Base-by-base conservation (phyloP, 2,329 filamentous ascomycete genomes). In the Fusarium graminum region DNA sequence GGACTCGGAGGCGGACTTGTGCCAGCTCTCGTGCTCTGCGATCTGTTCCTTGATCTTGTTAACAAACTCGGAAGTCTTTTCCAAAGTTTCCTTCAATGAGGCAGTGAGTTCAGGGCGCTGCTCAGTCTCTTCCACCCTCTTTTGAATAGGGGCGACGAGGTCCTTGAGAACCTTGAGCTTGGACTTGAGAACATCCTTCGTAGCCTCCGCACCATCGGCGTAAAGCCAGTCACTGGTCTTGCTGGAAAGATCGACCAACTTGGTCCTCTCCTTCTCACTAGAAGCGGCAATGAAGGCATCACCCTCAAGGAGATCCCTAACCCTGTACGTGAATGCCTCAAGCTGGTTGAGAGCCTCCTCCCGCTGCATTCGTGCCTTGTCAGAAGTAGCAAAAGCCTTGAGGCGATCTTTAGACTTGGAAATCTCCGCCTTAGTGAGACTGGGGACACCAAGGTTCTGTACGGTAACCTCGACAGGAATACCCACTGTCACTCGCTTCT, bases 281-380 rank as follows among this genome's bases (percentile, higher is more conserved):
- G 93, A 91, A 5, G 85, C 87, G 13, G 84, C 84, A 51, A 91
- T 82, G 75, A 97, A 98, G 1, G 84, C 83, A 45, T 92, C 88
- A 61, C 90, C 90, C 40, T 92, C 90, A 3, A 97, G 83, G 42
- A 97, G 84, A 76, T 97, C 93, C 26, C 93, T 90, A 28, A 92
- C 87, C 73, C 89, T 90, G 83, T 99, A 99, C 14, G 94, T 97
- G 78, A 91, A 98, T 13, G 86, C 90, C 79, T 99, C 95, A n/a
- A 99, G 87, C 67, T 92, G 90, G 79, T 98, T 99, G 57, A 97
- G 82, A 1, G 92, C 88, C 76, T 97, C 94, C 76, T 97, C 94
- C 30, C 94, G 88, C 58, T 88, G 82, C 34, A 88, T 80, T 49
- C 94, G 91, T 28, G 90, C 88, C 69, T 86, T 87, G 78, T 99